Percentiles rank a stretch among this genome's conserved stretches.
phyloP scores from a whole-genome alignment of 73 alveolate genomes.

The Paramecium primaurelia region DNA sequence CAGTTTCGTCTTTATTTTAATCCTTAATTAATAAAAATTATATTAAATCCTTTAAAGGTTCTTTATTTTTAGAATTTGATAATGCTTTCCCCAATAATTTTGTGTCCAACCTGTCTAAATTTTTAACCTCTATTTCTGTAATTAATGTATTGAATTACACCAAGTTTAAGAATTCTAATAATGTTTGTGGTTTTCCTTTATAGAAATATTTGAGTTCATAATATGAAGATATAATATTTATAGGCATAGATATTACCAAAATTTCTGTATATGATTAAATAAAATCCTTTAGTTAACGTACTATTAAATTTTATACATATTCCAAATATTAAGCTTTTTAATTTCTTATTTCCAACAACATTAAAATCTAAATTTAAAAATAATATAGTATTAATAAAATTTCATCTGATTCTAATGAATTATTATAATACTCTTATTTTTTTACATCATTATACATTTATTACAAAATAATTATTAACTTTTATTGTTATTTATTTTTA shows the following conservation, averaged over 20 bases:
- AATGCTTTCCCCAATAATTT: background rate
- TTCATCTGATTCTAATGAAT: background rate
- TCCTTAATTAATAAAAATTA: background rate
- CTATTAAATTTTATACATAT: background rate
- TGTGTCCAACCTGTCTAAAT: background rate
- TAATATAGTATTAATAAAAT: background rate
- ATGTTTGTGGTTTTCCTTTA: background rate
- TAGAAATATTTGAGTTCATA: background rate
- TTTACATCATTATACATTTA: background rate
- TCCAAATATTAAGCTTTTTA: background rate
- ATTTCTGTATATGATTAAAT: background rate
- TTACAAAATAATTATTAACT: background rate
- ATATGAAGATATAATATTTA: background rate
- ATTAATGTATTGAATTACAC: background rate
- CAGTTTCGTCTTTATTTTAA: background rate
- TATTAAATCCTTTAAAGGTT: background rate
- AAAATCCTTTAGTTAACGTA: background rate
- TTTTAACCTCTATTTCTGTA: background rate
- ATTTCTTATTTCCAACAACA: constrained; percentile 21
- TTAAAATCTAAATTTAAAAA: background rate
- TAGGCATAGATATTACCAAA: background rate
- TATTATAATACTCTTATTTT: background rate
- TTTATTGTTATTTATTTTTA: background rate
- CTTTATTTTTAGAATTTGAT: background rate
- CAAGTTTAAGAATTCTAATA: background rate